Evolutionary conservation across 768 basidiomycete species (phyloP).

Genomic region (Kwoniella mangroviensis): DNA sequence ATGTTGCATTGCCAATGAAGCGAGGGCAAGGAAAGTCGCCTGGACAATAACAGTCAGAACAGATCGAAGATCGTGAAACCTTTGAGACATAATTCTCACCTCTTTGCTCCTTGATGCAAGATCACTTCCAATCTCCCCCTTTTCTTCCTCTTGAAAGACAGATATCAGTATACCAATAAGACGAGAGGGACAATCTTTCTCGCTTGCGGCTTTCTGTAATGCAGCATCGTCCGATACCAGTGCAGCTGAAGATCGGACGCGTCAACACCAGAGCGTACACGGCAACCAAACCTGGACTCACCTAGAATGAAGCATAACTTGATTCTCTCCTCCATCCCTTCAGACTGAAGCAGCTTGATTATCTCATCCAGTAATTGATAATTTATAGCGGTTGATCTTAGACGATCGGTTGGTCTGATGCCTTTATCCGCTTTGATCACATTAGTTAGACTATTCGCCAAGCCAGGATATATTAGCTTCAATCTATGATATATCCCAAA

Average conservation of each 20-base stretch:
- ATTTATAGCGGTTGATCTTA: slow-evolving; percentile 31
- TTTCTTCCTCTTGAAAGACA: slow-evolving; percentile 43
- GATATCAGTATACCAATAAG: slow-evolving; percentile 59
- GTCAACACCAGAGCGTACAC: slow-evolving; percentile 13
- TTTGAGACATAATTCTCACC: slow-evolving; percentile 23
- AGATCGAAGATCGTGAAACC: background rate
- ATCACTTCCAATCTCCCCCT: slow-evolving; percentile 41
- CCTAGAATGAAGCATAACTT: slow-evolving; percentile 78
- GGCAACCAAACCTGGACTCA: slow-evolving; percentile 58
- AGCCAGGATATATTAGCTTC: background rate
- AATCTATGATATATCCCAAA: background rate
- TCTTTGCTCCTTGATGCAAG: slow-evolving; percentile 36
- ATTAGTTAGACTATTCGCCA: slow-evolving; percentile 39
- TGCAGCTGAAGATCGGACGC: slow-evolving; percentile 61
- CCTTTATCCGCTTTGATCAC: slow-evolving; percentile 42
- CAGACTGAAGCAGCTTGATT: slow-evolving; percentile 32
- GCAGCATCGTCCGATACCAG: slow-evolving; percentile 73
- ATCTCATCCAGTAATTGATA: slow-evolving; percentile 42
- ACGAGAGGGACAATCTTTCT: slow-evolving; percentile 69
- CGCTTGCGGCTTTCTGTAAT: slow-evolving; percentile 71
- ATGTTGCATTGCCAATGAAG: slow-evolving; percentile 72
- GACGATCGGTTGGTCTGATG: slow-evolving; percentile 15
- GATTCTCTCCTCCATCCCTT: slow-evolving; percentile 60
- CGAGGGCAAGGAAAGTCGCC: slow-evolving; percentile 76
- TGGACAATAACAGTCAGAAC: slow-evolving; percentile 46